Evolutionary conservation across 305 asterid genomes (phyloP), one percentile per base, ranked within the genome.

Genomic region (Fraxinus floribunda): DNA sequence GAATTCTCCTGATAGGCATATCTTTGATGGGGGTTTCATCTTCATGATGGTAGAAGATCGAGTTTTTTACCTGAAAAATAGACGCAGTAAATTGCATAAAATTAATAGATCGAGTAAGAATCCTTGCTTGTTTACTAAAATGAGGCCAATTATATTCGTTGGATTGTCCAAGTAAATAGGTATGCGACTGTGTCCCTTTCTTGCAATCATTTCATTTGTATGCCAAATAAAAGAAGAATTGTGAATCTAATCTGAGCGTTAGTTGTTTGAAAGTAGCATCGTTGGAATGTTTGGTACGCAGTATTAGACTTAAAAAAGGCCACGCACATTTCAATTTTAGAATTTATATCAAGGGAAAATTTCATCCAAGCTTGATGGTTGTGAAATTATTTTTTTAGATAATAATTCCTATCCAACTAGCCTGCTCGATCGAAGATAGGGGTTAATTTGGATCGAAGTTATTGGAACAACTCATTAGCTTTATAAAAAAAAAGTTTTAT

Each of bases 1-100:
- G 81, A 35, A 93, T 89, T 83, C 87, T 93, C 79, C 97, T 85
- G 77, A 92, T 88, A 2, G 88, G 88, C 26, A 92, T 77, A 78
- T 83, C 82, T 57, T 86, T 90, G 55, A 93, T 75, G 15, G 90
- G 89, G 1, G 84, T 82, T 83, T 90, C 90, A 4, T 89, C 86
- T 79, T 87, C 87, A 2, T 89, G 92, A 8, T 80, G 87, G 82
- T 81, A 87, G 71, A 84, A 84, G 73, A 89, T 83, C 86, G 86
- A 81, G 86, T 87, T 87, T 29, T 89, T 89, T 0, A 81, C 90
- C 92, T 87, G n/a, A 62, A 81, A 26, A 30, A 30, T 1, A 78
- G 26, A 81, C 39, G 22, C 73, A 29, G 41, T 36, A 36, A 24
- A n/a, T 68, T 66, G 46, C 83, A 79, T 76, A 36, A 36, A 36